These are phyloP conservation scores for Ceratorhiza oryzae-sativae DNA, from an alignment of 1,284 basidiomycete species.

Conservation along the genomic window DNA sequence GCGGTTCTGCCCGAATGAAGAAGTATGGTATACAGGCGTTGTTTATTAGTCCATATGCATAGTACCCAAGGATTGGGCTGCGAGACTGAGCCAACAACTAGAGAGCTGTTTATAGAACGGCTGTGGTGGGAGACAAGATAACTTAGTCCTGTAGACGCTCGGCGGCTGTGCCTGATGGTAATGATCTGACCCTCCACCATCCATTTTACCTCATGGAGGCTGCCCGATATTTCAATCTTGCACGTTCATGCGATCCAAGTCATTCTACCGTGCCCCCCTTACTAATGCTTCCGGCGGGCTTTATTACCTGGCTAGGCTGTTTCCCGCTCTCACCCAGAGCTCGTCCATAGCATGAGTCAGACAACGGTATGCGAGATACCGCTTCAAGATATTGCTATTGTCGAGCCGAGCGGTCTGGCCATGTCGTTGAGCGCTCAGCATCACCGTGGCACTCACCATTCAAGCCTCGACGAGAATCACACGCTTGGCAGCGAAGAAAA, in stretches of 20 bases:
- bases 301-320: no score
- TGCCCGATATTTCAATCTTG: not conserved
- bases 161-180: not conserved
- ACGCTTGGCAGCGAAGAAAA: not conserved
- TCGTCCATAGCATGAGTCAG: conserved; percentile 8
- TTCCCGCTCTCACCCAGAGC: no score
- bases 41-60: no score
- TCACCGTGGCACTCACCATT: not conserved
- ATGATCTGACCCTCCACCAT: not conserved
- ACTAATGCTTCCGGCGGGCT: no score
- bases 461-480: not conserved
- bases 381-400: conserved; percentile 2
- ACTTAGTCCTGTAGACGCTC: not conserved
- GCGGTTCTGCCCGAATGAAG: not conserved
- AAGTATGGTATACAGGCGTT: no score
- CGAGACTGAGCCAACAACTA: no score
- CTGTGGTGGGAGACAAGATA: no score
- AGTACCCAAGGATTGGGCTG: no score
- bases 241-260: not conserved
- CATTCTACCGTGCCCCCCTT: no score
- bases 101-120: no score
- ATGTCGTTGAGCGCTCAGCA: not conserved
- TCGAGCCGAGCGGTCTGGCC: not conserved
- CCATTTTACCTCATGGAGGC: not conserved
- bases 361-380: conserved; percentile 5